Percentiles rank a stretch among this genome's conserved stretches.
Conservation (phyloP, 1,284 basidiomycete species). For the Anthracocystis walkeri region DNA sequence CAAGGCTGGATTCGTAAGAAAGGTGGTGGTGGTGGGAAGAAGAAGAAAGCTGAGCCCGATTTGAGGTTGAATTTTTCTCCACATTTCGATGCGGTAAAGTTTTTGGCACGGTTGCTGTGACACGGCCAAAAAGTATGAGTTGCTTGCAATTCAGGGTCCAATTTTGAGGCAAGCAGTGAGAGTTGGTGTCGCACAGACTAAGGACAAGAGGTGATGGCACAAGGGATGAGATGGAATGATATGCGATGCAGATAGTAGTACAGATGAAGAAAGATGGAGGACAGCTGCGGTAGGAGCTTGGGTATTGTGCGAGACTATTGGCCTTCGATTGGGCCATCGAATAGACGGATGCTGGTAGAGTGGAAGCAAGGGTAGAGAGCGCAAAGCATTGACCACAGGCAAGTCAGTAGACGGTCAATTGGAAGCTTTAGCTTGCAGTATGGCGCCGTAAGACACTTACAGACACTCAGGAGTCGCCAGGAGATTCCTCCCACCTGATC, state of each 20-base stretch:
- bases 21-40: background rate
- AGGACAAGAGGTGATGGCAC: background rate
- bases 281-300: background rate
- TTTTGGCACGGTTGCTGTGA: too few species aligned
- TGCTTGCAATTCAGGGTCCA: conserved; percentile 15
- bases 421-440: too few species aligned
- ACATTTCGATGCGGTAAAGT: too few species aligned
- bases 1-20: conserved; percentile 2
- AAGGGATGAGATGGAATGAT: conserved; percentile 3
- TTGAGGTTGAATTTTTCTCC: too few species aligned
- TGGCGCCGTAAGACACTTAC: conserved; percentile 78
- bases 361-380: background rate
- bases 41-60: too few species aligned
- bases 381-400: background rate
- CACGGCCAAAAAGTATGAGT: too few species aligned
- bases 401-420: too few species aligned
- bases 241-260: conserved; percentile 16
- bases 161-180: background rate
- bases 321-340: conserved; percentile 34
- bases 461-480: conserved; percentile 81
- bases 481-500: conserved; percentile 79
- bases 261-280: conserved; percentile 9
- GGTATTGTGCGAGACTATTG: conserved; percentile 5
- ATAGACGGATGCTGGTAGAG: conserved; percentile 31
- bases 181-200: background rate